Base-by-base conservation (phyloP, 2,329 filamentous ascomycete species). In the Ophiosphaerella herpotricha region DNA sequence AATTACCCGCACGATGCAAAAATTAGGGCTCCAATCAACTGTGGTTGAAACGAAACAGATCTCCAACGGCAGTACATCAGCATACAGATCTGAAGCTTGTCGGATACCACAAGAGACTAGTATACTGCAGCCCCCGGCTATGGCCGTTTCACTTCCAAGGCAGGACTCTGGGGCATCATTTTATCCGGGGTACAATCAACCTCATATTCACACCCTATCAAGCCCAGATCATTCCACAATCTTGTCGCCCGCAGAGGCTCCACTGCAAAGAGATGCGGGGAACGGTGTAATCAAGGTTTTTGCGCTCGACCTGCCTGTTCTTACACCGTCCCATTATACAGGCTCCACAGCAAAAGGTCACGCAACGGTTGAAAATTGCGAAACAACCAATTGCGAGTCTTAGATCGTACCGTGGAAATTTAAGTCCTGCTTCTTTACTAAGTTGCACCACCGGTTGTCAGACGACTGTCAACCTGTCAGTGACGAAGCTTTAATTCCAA, bases 201-300 rank as follows among this genome's bases (percentile, higher is more conserved):
- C n/a, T 16, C 35, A 46, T 23, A 8, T 29, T 23, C 21, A 13
- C 31, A 41, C 24, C 14, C 11, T 16, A 26, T 21, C 40, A 14
- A 40, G 42, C 34, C 49, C 34, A 43, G 42, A 46, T 48, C 49
- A 37, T 35, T 48, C 34, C 39, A 39, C 32, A 46, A 36, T 46
- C 46, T 56, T 40, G 44, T 56, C 50, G 55, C 55, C 50, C 43
- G 43, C 34, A 23, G 9, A 7, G 14, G 35, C 29, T 18, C 35
- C 23, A 21, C 43, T 32, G 32, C 24, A 12, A 8, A 29, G 18
- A 14, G 21, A 16, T 45, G 43, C 24, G 33, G 35, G 31, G 4
- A 13, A 7, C 18, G 3, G n/a, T 11, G n/a, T 32, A 23, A 42
- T 42, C 40, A 42, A 42, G 29, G 23, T 42, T 34, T 34, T 29